Base-by-base conservation (phyloP, 176 grass and related monocot species). In the Eremochloa ophiuroides region DNA sequence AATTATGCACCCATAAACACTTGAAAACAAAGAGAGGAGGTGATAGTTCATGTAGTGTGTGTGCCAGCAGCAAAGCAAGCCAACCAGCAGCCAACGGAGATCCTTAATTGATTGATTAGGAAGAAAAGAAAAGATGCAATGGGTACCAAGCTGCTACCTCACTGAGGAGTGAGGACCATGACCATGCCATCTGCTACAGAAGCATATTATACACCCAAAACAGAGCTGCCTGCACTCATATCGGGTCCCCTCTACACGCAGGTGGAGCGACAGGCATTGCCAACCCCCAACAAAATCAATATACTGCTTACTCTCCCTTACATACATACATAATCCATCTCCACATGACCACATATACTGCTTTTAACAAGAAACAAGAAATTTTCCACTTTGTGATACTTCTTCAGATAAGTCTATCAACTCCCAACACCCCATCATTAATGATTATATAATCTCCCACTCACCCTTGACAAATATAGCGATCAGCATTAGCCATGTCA, bases 181-280 rank as follows among this genome's bases (percentile, higher is more conserved):
- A 47, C 44, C 34, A n/a, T 27, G 69, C 40, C 69, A 85, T 81
- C 82, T 76, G 71, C 62, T 69, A 75, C 59, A 62, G 48, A 84
- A 76, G 42, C 43, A 65, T 89, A 73, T 82, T 71, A 78, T 77
- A 89, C 83, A 34, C 18, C 16, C 5, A 46, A 75, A 84, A 76
- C 13, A 13, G 60, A 69, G 39, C 29, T 63, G 27, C 23, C 42
- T n/a, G 26, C 7, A 26, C 55, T 17, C 1, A 1, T 66, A 89
- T 23, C 2, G 78, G 44, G 68, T 93, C 69, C 69, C 93, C n/a
- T 91, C 53, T 93, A 91, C 1, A 86, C 92, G 51, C 95, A 2
- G 95, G 95, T 22, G 95, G 90, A 58, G 95, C 92, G 9, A 91
- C 74, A 12, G 95, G 90, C 93, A 95, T 95, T 25, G 95, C 90